Conservation (phyloP, 805 yeast genomes). For the Zygosaccharomyces siamensis region DNA sequence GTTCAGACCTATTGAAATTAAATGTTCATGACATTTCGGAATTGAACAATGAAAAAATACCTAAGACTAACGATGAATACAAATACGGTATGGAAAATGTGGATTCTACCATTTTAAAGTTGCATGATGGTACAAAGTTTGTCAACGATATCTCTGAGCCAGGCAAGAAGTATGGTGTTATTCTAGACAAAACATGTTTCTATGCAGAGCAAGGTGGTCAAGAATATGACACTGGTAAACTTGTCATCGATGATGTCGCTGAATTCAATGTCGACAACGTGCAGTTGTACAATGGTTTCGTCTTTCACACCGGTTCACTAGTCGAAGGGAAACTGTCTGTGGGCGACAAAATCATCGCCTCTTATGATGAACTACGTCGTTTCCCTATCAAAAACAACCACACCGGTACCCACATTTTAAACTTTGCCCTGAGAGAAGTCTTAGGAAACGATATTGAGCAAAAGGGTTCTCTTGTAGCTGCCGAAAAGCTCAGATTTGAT, state of each 20-base stretch:
- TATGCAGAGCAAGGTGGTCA: constrained; percentile 99
- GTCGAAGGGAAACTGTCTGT: constrained; percentile 70
- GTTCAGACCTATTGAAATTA: constrained; percentile 62
- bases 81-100: constrained; percentile 74
- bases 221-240: constrained; percentile 90
- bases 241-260: constrained; percentile 79
- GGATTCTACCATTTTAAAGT: constrained; percentile 62
- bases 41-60: constrained; percentile 52
- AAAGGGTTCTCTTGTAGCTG: constrained; percentile 93
- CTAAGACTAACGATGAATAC: constrained; percentile 77
- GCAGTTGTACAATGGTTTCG: constrained; percentile 90
- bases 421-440: constrained; percentile 79
- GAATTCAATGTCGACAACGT: constrained; percentile 91
- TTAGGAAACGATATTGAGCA: constrained; percentile 89
- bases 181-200: constrained; percentile 87
- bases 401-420: constrained; percentile 95
- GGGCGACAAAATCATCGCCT: constrained; percentile 71
- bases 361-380: constrained; percentile 89
- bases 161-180: constrained; percentile 64
- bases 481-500: constrained; percentile 93
- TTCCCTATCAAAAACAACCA: constrained; percentile 97
- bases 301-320: constrained; percentile 86
- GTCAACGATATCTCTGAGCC: constrained; percentile 44
- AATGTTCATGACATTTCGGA: constrained; percentile 87
- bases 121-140: constrained; percentile 63